Conservation (phyloP, 352 stramenopile species). For the Pythium inflatum region DNA sequence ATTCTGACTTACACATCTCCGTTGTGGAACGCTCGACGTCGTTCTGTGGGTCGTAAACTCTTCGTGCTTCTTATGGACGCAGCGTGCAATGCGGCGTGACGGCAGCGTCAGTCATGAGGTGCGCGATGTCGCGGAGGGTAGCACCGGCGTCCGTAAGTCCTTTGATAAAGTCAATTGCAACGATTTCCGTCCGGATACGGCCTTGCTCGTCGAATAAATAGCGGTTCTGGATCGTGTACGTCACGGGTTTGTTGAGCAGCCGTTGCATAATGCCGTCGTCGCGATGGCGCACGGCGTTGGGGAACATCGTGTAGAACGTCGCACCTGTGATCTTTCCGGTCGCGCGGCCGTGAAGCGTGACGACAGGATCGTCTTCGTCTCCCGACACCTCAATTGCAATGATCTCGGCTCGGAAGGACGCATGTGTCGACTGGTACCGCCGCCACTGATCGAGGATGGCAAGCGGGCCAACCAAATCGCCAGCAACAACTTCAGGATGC, state of each 20-base stretch:
- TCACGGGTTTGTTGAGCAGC: slow-evolving; percentile 19
- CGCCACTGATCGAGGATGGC: slow-evolving; percentile 30
- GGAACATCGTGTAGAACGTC: slow-evolving; percentile 32
- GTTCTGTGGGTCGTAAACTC: no score
- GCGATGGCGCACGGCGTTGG: neutral
- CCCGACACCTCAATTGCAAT: slow-evolving; percentile 5
- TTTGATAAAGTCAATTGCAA: slow-evolving; percentile 21
- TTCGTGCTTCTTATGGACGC: no score
- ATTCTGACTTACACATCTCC: no score
- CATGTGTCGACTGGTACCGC: slow-evolving; percentile 24
- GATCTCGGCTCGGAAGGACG: slow-evolving; percentile 10
- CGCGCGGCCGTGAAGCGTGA: slow-evolving; percentile 16
- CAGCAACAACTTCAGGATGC: slow-evolving; percentile 18
- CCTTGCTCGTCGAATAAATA: slow-evolving; percentile 26
- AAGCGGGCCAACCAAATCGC: slow-evolving; percentile 15
- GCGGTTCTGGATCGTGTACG: slow-evolving; percentile 26
- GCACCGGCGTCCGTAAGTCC: slow-evolving; percentile 10
- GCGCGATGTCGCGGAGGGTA: slow-evolving; percentile 9
- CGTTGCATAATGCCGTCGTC: slow-evolving; percentile 20
- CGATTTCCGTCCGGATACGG: slow-evolving; percentile 23
- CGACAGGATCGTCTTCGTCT: slow-evolving; percentile 12
- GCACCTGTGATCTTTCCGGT: slow-evolving; percentile 26
- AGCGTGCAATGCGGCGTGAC: slow-evolving; percentile 28
- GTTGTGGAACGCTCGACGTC: no score
- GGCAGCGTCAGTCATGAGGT: slow-evolving; percentile 19